Evolutionary conservation across 2,329 filamentous ascomycete genomes (phyloP).

Genomic region (Alternaria panax): DNA sequence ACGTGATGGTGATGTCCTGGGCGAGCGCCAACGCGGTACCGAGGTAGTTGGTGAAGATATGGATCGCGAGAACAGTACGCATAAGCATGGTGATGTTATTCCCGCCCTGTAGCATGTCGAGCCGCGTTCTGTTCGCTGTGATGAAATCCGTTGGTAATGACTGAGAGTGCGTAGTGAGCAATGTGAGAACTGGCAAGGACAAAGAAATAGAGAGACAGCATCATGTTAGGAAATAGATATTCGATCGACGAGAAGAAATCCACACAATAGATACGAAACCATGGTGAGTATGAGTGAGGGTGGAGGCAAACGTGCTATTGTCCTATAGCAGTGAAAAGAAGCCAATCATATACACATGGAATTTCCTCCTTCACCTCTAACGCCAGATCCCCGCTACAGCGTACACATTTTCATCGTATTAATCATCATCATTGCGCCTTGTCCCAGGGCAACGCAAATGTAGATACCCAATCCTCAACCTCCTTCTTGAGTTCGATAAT

Average conservation of each 20-base stretch:
- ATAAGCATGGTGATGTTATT: not conserved
- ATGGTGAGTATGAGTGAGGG: constrained; percentile 1
- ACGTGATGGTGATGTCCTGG: not conserved
- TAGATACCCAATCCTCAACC: constrained; percentile 53
- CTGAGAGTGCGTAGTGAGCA: not conserved
- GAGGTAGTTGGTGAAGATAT: not conserved
- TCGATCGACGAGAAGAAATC: not conserved
- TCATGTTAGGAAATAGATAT: not conserved
- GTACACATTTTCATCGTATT: constrained; percentile 10
- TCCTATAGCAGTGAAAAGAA: constrained; percentile 10
- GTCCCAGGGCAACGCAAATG: constrained; percentile 52
- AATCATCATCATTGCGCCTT: constrained; percentile 32
- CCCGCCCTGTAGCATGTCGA: not conserved
- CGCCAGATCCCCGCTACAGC: constrained; percentile 23
- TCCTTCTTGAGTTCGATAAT: constrained; percentile 52
- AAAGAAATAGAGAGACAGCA: not conserved
- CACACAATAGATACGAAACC: constrained; percentile 2
- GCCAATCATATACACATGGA: constrained; percentile 25
- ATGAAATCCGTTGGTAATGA: not conserved
- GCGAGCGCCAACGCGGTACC: not conserved
- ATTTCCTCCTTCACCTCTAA: constrained; percentile 24
- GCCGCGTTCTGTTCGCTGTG: not conserved
- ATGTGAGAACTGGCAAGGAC: not conserved
- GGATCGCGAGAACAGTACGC: not conserved
- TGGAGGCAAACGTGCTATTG: constrained; percentile 15